Evolutionary conservation across 129 eudicot genomes (phyloP).

Genomic region (Apium graveolens): DNA sequence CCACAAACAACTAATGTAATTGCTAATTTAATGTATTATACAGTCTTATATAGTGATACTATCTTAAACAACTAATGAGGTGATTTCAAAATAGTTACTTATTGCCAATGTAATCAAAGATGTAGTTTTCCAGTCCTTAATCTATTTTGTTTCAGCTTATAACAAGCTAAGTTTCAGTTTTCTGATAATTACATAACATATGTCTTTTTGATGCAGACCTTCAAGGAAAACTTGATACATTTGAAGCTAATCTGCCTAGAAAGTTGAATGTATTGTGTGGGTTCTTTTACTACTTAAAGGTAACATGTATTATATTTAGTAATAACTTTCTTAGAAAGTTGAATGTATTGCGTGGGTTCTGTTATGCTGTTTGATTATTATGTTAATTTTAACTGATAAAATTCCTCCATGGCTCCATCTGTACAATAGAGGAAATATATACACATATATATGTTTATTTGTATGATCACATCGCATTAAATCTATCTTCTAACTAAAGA

Average conservation of each 20-base stretch:
- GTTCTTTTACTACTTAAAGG: slow-evolving; percentile 9
- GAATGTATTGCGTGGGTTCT: no score
- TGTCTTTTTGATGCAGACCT: slow-evolving; percentile 1
- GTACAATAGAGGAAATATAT: no score
- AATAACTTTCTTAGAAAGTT: not conserved
- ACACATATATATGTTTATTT: no score
- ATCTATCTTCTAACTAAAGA: no score
- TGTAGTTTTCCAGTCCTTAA: not conserved
- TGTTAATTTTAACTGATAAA: no score
- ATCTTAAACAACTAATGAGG: not conserved
- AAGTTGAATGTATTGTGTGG: slow-evolving; percentile 6
- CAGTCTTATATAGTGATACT: not conserved
- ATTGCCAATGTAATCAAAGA: not conserved
- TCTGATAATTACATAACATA: not conserved
- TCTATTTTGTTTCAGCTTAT: not conserved
- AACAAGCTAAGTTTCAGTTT: not conserved
- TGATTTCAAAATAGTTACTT: no score
- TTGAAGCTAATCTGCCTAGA: slow-evolving; percentile 2
- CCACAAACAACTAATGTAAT: no score
- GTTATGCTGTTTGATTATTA: no score
- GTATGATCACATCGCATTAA: no score
- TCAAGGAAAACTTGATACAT: not conserved
- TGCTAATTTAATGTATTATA: no score
- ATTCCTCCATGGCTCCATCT: no score
- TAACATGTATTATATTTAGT: not conserved